These are phyloP conservation scores for Citeromyces matritensis DNA, from an alignment of 805 yeast genomes.

Conservation along the genomic window DNA sequence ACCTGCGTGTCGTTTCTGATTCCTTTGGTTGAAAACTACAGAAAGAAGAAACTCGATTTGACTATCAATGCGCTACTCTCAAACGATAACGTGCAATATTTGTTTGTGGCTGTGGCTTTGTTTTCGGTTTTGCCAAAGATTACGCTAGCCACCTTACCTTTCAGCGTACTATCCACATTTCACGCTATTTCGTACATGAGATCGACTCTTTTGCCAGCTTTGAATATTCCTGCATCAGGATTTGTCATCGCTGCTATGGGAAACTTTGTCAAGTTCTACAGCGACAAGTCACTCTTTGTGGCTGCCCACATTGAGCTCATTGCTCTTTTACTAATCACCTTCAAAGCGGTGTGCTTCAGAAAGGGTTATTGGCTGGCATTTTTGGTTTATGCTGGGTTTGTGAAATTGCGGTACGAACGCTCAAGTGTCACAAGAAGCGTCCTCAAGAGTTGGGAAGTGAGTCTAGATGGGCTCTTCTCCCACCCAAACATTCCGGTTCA, in stretches of 20 bases:
- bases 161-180: constrained; percentile 64
- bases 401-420: constrained; percentile 66
- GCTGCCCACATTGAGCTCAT: constrained; percentile 42
- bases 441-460: constrained; percentile 54
- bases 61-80: constrained; percentile 16
- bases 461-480: constrained; percentile 37
- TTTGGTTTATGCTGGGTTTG: constrained; percentile 39
- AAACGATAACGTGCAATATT: constrained; percentile 67
- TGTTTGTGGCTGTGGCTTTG: constrained; percentile 39
- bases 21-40: constrained; percentile 47
- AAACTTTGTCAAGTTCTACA: constrained; percentile 31
- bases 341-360: constrained; percentile 36
- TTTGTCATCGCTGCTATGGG: constrained; percentile 1
- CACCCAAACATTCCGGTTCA: constrained; percentile 36
- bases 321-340: constrained; percentile 10
- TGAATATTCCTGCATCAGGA: constrained; percentile 15
- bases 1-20: constrained; percentile 64
- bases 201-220: constrained; percentile 50
- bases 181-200: constrained; percentile 65
- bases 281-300: constrained; percentile 40
- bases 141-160: constrained; percentile 55
- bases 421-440: constrained; percentile 59
- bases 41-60: constrained; percentile 13
- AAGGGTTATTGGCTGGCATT: constrained; percentile 48
- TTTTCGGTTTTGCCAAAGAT: constrained; percentile 41